phyloP scores from a whole-genome alignment of 441 rosid species.

The Codiaeum variegatum region DNA sequence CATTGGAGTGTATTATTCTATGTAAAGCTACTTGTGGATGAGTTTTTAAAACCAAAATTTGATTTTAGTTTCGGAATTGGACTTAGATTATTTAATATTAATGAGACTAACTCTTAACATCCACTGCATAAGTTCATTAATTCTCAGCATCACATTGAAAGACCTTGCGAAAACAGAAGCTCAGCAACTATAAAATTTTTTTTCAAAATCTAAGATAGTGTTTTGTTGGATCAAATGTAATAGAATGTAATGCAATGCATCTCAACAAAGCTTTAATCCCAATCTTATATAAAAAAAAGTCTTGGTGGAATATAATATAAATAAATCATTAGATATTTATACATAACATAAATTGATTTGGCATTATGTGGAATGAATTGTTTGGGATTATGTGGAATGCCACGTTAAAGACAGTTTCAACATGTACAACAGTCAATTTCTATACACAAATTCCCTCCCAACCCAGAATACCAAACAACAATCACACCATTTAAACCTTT shows the following conservation, averaged over 20 bases:
- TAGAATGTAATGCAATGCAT: no score
- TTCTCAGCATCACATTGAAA: not conserved
- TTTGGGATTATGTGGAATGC: not conserved
- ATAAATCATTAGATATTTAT: no score
- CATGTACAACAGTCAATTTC: constrained; percentile 14
- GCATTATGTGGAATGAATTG: not conserved
- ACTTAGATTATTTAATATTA: no score
- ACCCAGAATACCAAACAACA: not conserved
- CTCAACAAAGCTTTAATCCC: no score
- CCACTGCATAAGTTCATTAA: not conserved
- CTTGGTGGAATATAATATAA: no score
- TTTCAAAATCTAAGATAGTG: no score
- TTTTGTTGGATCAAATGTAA: no score
- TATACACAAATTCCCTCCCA: constrained; percentile 26
- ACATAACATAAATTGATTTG: no score
- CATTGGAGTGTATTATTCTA: not conserved
- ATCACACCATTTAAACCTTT: not conserved
- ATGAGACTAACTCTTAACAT: no score
- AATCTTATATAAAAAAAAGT: no score
- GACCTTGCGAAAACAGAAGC: not conserved
- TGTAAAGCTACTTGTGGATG: not conserved
- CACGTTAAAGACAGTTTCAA: not conserved
- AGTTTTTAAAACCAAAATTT: not conserved
- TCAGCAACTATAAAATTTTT: not conserved
- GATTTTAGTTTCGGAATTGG: not conserved